Evolutionary conservation across 768 basidiomycete genomes (phyloP).

Genomic region (Boletus vinaceobasis): DNA sequence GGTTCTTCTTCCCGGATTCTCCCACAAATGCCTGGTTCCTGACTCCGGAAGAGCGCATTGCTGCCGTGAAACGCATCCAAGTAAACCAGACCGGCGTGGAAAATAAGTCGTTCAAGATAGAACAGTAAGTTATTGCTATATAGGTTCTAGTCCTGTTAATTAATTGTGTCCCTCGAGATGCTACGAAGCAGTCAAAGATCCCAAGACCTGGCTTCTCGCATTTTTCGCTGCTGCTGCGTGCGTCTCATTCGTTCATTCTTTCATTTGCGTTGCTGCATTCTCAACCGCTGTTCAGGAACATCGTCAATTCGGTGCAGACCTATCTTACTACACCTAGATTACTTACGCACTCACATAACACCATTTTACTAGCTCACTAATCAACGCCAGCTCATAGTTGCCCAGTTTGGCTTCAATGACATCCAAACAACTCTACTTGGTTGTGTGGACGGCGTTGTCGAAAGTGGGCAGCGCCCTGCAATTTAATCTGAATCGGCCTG

Average conservation of each 20-base stretch:
- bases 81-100: slow-evolving; percentile 77
- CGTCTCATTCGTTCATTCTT: slow-evolving; percentile 26
- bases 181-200: slow-evolving; percentile 64
- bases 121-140: slow-evolving; percentile 53
- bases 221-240: slow-evolving; percentile 61
- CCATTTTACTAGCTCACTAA: slow-evolving; percentile 54
- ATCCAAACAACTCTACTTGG: slow-evolving; percentile 72
- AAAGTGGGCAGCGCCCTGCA: slow-evolving; percentile 45
- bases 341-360: not conserved
- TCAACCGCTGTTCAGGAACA: slow-evolving; percentile 42
- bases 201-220: slow-evolving; percentile 72
- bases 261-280: slow-evolving; percentile 8
- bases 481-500: slow-evolving; percentile 3
- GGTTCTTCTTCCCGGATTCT: slow-evolving; percentile 81
- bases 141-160: slow-evolving; percentile 4
- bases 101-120: slow-evolving; percentile 74
- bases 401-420: slow-evolving; percentile 62
- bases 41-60: slow-evolving; percentile 61
- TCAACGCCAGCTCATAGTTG: slow-evolving; percentile 72
- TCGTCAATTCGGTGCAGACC: slow-evolving; percentile 59
- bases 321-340: not conserved
- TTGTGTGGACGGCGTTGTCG: slow-evolving; percentile 70
- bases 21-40: slow-evolving; percentile 73
- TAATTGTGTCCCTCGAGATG: slow-evolving; percentile 42
- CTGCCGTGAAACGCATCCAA: slow-evolving; percentile 68